Evolutionary conservation across 805 yeast genomes (phyloP), one percentile per base, ranked within the genome.

Genomic region (Yamadazyma philogaea): DNA sequence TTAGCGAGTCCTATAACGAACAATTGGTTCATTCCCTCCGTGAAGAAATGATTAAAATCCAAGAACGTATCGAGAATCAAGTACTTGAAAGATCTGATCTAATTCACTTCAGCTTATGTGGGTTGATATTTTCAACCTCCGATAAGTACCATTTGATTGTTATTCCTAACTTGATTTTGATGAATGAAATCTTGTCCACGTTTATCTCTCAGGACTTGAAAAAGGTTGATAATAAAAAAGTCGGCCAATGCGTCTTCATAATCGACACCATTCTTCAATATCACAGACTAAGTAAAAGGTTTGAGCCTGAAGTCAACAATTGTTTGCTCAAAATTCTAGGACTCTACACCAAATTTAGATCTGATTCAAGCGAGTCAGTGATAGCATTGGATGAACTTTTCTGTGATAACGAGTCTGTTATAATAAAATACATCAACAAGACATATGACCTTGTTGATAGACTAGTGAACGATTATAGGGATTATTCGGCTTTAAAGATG

Each of bases 111-210:
- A 71, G 81, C 0, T 53, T 88, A 4, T 72, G 90, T 44, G 97
- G 97, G 6, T 70, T 75, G 41, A 59, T 89, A 4, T 93, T 85
- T 57, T 90, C 99, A 0, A 88, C 97, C 0, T 93, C 99, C 0
- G 99, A 93, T 69, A 90, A 88, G 58, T 91, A 86, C 64, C 99
- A 93, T 69, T 72, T 89, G 45, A 84, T 93, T 8, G 90, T 82
- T 4, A 90, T 96, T 0, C 96, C 97, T 3, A 75, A 91, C 1
- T 67, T 79, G 22, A 75, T 93, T 26, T 64, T 87, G 30, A 79
- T 88, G 70, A 77, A 83, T 37, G 91, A 87, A 60, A 69, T 79
- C 11, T 64, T 91, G 42, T 52, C 61, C 5, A 42, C 43, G 7
- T 52, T 63, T 19, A 50, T 53, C 15, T 50, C 53, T 37, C 80